phyloP scores from a whole-genome alignment of 2,329 filamentous ascomycete genomes.

The Canariomyces notabilis region DNA sequence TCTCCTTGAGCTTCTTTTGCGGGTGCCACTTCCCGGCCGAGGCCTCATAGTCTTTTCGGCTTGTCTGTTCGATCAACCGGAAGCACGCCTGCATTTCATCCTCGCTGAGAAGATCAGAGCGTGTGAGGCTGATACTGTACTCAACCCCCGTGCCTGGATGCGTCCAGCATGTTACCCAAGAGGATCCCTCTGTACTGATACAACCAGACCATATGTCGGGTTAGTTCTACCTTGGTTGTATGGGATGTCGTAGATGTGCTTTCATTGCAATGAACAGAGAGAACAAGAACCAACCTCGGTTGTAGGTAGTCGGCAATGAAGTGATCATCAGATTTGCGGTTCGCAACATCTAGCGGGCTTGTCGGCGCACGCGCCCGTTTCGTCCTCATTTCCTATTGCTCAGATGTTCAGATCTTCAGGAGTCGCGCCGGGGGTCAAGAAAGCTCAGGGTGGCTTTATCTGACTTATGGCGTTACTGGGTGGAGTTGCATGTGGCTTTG shows the following conservation, averaged over 20 bases:
- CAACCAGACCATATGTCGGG: neutral
- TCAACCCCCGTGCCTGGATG: slow-evolving; percentile 41
- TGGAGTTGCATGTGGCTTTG: too few species aligned
- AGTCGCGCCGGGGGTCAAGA: too few species aligned
- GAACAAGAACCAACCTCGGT: slow-evolving; percentile 27
- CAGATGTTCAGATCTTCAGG: neutral
- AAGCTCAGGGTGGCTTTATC: too few species aligned
- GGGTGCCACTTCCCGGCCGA: slow-evolving; percentile 62
- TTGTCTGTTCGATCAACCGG: slow-evolving; percentile 57
- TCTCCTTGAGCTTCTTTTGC: slow-evolving; percentile 58
- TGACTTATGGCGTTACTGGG: too few species aligned
- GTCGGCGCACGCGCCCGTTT: slow-evolving; percentile 28
- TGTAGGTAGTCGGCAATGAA: slow-evolving; percentile 47
- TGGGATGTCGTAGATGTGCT: neutral
- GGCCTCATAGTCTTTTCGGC: slow-evolving; percentile 56
- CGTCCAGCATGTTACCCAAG: slow-evolving; percentile 40
- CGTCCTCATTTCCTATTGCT: slow-evolving; percentile 9
- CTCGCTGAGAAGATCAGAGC: slow-evolving; percentile 35
- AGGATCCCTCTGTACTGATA: neutral
- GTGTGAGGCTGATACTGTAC: slow-evolving; percentile 43
- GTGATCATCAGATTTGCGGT: slow-evolving; percentile 41
- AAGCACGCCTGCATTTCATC: slow-evolving; percentile 51
- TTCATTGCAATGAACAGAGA: neutral
- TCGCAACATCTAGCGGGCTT: slow-evolving; percentile 42
- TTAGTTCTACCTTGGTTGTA: neutral